Evolutionary conservation across 306 rosid genomes (phyloP), one percentile per base, ranked within the genome.

Genomic region (Benincasa hispida): DNA sequence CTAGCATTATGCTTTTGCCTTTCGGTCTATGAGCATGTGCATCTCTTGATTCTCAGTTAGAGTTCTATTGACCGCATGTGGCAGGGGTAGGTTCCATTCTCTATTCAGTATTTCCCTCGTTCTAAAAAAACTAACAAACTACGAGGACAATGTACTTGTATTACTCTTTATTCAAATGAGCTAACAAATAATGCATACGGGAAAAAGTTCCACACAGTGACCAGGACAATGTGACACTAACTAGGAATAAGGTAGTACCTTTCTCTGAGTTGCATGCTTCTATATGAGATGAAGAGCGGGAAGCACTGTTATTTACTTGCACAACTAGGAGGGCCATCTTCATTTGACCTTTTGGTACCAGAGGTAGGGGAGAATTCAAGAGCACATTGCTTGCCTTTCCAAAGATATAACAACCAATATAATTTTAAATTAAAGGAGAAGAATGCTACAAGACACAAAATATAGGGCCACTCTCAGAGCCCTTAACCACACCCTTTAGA

Each of bases 301-400:
- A 76, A 18, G 79, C 69, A 21, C 72, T 74, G 65, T 76, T 85
- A 78, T 77, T 60, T 77, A 32, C 82, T 34, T 34, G 25, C 80
- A 61, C 77, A 21, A 47, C 74, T 25, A 61, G 0, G 79, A 68
- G 70, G 72, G 79, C 62, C 59, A 76, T 53, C 69, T 14, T 60
- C 83, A 9, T 9, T 67, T 51, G 79, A 74, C 53, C 61, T 67
- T 70, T 79, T 74, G 54, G 86, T 77, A 69, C 72, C 54, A 25
- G 19, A 11, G 73, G 41, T 24, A 3, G 54, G 5, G 77, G 60
- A 74, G 30, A 18, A 59, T 74, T 84, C 5, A 81, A 57, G 48
- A 66, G 62, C 85, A 75, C 66, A 35, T 58, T 65, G 74, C 68
- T 79, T 53, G 28, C 87, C 95, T 86, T 74, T 19, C 58, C n/a